Conservation (phyloP, 75 land plant species). For the Pseudotsuga menziesii region DNA sequence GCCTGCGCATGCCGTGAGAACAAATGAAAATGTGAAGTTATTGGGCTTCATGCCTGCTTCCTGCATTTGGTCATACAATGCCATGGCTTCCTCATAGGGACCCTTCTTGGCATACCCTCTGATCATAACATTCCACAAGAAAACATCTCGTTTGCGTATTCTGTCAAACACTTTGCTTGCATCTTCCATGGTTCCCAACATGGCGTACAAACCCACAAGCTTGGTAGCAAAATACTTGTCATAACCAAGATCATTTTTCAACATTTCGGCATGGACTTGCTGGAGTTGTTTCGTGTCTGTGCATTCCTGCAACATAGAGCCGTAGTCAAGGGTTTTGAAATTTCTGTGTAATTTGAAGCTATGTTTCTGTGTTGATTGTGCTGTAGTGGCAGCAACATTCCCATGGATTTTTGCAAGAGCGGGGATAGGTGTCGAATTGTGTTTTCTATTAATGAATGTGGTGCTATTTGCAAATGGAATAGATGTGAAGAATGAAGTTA, state of each 20-base stretch:
- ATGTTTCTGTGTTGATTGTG: too few species aligned
- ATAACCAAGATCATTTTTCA: too few species aligned
- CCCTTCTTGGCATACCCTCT: slow-evolving; percentile 28
- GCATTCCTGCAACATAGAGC: neutral
- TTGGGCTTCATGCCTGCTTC: slow-evolving; percentile 13
- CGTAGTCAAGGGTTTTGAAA: too few species aligned
- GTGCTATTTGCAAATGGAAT: too few species aligned
- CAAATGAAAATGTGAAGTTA: slow-evolving; percentile 19
- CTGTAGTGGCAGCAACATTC: too few species aligned
- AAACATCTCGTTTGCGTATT: slow-evolving; percentile 10
- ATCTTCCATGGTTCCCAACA: neutral
- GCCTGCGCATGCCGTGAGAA: slow-evolving; percentile 34
- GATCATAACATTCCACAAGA: slow-evolving; percentile 35
- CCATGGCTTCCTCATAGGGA: slow-evolving; percentile 20
- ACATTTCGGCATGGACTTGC: slow-evolving; percentile 4
- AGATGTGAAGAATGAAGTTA: too few species aligned
- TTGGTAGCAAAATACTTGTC: neutral
- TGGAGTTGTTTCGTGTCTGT: neutral
- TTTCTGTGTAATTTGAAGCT: too few species aligned
- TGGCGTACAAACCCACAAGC: neutral
- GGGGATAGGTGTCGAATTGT: too few species aligned
- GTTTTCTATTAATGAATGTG: too few species aligned
- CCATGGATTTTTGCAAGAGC: too few species aligned
- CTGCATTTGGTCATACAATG: slow-evolving; percentile 18
- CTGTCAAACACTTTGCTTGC: slow-evolving; percentile 7